A percentile compares a stretch with the other conserved stretches of the same genome.
These are phyloP conservation scores for Russula ochroleuca DNA, from an alignment of 768 basidiomycete genomes.

Conservation along the genomic window DNA sequence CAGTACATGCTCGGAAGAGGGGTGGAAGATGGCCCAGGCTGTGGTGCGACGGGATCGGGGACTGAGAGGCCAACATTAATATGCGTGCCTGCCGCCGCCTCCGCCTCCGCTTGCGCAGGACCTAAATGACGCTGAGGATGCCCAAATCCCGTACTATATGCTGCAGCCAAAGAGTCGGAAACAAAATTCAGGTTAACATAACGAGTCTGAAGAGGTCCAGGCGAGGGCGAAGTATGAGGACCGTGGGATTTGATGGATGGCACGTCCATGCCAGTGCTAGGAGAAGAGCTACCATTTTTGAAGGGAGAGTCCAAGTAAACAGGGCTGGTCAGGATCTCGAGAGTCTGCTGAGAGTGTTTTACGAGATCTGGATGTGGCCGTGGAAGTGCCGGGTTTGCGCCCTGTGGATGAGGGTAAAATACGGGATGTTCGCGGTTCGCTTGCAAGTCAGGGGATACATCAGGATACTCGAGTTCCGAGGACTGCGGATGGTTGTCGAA, in stretches of 20 bases:
- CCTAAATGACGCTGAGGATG: background rate
- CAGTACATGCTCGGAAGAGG: slow-evolving; percentile 19
- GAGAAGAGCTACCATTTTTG: background rate
- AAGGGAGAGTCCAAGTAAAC: background rate
- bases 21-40: background rate
- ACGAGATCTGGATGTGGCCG: background rate
- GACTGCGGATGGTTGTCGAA: background rate
- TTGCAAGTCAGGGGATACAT: background rate
- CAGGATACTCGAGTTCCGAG: background rate
- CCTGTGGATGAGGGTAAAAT: slow-evolving; percentile 1
- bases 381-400: background rate
- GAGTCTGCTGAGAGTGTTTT: background rate
- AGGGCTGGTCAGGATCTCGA: background rate
- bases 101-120: background rate
- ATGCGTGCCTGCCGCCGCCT: background rate
- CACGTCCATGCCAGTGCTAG: background rate
- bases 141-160: background rate
- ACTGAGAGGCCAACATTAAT: background rate
- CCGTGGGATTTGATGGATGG: background rate
- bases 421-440: background rate
- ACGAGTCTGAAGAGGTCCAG: background rate
- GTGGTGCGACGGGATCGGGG: background rate
- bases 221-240: background rate
- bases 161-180: background rate
- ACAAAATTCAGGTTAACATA: background rate